A percentile compares a stretch with the other conserved stretches of the same genome.
These are phyloP conservation scores for Paraglomus occultum DNA, from an alignment of 192 early-diverging fungal species.

Conservation along the genomic window DNA sequence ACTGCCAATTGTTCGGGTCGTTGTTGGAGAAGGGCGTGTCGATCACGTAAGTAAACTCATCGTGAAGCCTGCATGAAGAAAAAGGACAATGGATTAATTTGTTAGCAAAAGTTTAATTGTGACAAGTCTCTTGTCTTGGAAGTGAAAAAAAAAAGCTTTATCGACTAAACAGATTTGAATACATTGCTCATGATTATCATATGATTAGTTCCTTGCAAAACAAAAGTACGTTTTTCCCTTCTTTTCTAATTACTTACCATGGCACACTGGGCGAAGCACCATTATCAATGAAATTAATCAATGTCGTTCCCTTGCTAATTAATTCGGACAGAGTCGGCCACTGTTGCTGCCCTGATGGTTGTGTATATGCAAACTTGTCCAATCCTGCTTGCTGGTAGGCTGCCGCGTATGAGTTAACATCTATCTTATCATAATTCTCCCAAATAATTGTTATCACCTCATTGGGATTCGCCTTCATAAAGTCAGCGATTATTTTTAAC, in stretches of 20 bases:
- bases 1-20: conserved; percentile 50
- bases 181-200: too few species aligned
- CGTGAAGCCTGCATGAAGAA: conserved; percentile 46
- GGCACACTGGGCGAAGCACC: conserved; percentile 56
- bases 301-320: conserved; percentile 60
- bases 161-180: too few species aligned
- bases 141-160: too few species aligned
- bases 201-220: neutral
- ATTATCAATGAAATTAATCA: conserved; percentile 61
- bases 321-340: conserved; percentile 74
- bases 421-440: conserved; percentile 58
- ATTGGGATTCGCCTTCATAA: conserved; percentile 60
- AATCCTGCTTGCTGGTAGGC: conserved; percentile 53
- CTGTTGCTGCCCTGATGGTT: conserved; percentile 35
- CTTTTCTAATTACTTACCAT: conserved; percentile 50
- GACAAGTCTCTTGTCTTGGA: too few species aligned
- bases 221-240: neutral
- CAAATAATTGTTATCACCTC: conserved; percentile 79
- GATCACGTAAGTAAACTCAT: conserved; percentile 64
- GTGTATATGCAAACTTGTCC: conserved; percentile 52
- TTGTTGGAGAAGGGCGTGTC: conserved; percentile 67
- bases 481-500: conserved; percentile 56
- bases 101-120: too few species aligned
- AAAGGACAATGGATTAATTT: neutral
- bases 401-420: conserved; percentile 30